Evolutionary conservation across 1,139 yeast genomes (phyloP), one percentile per base, ranked within the genome.

Genomic region (Nakaseomyces glabratus): DNA sequence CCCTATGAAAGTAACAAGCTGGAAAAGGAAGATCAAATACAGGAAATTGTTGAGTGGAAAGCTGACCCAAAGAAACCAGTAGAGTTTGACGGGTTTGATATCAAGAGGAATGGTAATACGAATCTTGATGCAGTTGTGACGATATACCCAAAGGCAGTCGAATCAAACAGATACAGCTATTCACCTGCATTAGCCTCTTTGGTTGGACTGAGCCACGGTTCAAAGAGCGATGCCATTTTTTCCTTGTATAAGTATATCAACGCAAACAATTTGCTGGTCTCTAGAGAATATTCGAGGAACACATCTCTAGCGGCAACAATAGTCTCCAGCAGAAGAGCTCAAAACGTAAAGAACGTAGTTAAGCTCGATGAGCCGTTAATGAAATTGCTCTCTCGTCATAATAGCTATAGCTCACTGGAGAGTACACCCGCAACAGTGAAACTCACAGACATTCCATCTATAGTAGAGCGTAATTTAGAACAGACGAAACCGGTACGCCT

Each of bases 71-170:
- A 58, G 24, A 51, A 55, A 15, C 55, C 58, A n/a, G 62, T 63
- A 0, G 75, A 70, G 36, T 82, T 85, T 52, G 95, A 86, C 54
- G 95, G 90, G 1, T 61, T 86, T 42, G 94, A 84, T 51, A 70
- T 85, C 35, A 77, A 78, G 49, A 70, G 95, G 49, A 63, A 68
- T 18, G 95, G 95, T 2, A 60, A 60, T 19, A 62, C 63, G 35
- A 78, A 80, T 42, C 65, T 82, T 36, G 63, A 69, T 24, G 69
- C 79, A 31, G 75, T 72, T 46, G 76, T 86, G 38, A 79, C 82
- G 9, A 64, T 86, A 41, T 79, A 82, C 56, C 75, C 82, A 30
- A 82, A 82, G 54, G 49, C 68, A 21, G 15, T 40, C 11, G 22
- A 28, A 14, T 24, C 24, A n/a, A 20, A 31, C 9, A 14, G 26